Evolutionary conservation across 768 basidiomycete species (phyloP), one percentile per base, ranked within the genome.

Genomic region (Coprinellus aureogranulatus): DNA sequence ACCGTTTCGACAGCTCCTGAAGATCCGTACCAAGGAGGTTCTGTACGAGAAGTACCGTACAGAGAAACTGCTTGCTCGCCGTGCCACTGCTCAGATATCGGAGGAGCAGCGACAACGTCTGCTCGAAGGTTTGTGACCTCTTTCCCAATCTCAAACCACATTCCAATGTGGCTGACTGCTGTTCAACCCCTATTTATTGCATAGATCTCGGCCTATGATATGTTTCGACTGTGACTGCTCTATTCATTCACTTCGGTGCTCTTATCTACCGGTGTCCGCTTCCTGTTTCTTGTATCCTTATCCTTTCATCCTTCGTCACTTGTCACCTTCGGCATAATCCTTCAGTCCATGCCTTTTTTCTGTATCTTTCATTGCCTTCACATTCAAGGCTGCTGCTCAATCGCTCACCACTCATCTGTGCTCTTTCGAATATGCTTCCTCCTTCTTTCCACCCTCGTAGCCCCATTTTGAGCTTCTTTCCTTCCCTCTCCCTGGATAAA

Each of bases 1-100:
- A 28, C 26, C 52, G 23, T 23, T 23, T 30, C 44, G 37, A 23
- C 67, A 94, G 91, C 78, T 89, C 65, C 78, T 96, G 59, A 93
- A 92, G 75, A 83, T 77, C 45, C 86, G 85, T 57, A 95, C 94
- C 30, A 87, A 87, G 64, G 91, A 96, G 69, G 90, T 93, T 56
- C 73, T 95, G 72, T 98, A 98, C 70, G 95, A 98, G 77, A 88
- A 87, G 65, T 98, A 88, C 72, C 81, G 95, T 67, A 94, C 92
- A 1, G 92, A 94, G 76, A 93, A 93, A 72, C 82, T 94, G 55
- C 83, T 94, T 20, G 91, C 90, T 45, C 82, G 90, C 62, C 88
- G 92, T 61, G 92, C 89, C 22, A 93, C 92, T 22, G 81, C 82
- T 64, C 81, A 85, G 61, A 91, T 93, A 63, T 84, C 86, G 53